phyloP scores from a whole-genome alignment of 805 yeast species.

The Sungouiella blattae region DNA sequence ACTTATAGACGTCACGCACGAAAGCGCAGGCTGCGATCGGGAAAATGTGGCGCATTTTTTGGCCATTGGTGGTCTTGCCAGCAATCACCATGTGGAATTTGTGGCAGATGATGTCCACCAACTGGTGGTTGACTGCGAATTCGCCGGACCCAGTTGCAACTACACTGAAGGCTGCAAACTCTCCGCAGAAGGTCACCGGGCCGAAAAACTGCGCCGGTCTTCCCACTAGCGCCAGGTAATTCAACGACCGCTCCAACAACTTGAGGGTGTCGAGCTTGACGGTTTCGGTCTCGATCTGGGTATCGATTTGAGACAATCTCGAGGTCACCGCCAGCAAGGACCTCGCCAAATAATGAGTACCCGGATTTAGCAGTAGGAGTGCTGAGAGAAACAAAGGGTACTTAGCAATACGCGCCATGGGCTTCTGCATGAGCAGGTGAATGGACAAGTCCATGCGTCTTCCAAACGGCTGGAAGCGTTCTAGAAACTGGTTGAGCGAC shows the following conservation, averaged over 20 bases:
- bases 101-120: background rate
- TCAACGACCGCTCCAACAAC: background rate
- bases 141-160: background rate
- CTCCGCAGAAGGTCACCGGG: background rate
- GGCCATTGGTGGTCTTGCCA: slow-evolving; percentile 1
- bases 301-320: slow-evolving; percentile 6
- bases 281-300: slow-evolving; percentile 2
- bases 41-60: slow-evolving; percentile 2
- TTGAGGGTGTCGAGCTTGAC: background rate
- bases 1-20: slow-evolving; percentile 2
- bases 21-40: slow-evolving; percentile 5
- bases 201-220: background rate
- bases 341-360: slow-evolving; percentile 1
- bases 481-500: slow-evolving; percentile 12
- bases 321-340: slow-evolving; percentile 4
- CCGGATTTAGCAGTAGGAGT: slow-evolving; percentile 4
- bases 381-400: slow-evolving; percentile 10
- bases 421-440: slow-evolving; percentile 12
- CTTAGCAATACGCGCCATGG: slow-evolving; percentile 14
- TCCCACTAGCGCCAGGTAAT: background rate
- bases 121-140: background rate
- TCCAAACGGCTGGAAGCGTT: slow-evolving; percentile 10
- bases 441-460: slow-evolving; percentile 12
- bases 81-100: slow-evolving; percentile 6
- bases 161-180: background rate